Conservation (phyloP, 2,329 filamentous ascomycete species). For the Tolypocladium pustulatum region DNA sequence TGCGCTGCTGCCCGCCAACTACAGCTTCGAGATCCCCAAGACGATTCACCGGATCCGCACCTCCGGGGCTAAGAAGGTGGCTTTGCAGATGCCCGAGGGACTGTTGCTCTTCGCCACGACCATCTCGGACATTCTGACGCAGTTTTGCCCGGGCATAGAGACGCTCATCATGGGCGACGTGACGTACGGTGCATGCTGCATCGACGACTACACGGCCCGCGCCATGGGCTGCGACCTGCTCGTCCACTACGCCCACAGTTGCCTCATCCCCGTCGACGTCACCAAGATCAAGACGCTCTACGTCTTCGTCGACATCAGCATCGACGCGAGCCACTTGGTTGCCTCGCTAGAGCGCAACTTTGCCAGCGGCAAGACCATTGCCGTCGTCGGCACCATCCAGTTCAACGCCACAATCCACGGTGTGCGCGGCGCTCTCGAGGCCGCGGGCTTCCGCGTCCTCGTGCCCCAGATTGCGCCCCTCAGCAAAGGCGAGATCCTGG, state of each 20-base stretch:
- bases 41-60: constrained; percentile 90
- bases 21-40: constrained; percentile 97
- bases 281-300: constrained; percentile 96
- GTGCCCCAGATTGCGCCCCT: constrained; percentile 89
- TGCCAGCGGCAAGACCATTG: constrained; percentile 71
- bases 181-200: constrained; percentile 96
- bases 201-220: constrained; percentile 93
- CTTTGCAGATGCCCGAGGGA: constrained; percentile 95
- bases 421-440: constrained; percentile 65
- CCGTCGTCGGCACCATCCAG: constrained; percentile 93
- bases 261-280: constrained; percentile 89
- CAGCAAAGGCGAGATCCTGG: constrained; percentile 90
- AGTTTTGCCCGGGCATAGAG: constrained; percentile 85
- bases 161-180: constrained; percentile 99
- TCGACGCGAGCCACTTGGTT: constrained; percentile 80
- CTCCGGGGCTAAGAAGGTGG: constrained; percentile 68
- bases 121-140: constrained; percentile 88
- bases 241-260: constrained; percentile 95
- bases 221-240: constrained; percentile 89
- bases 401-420: constrained; percentile 97
- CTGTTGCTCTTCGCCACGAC: constrained; percentile 93
- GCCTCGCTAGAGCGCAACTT: constrained; percentile 87
- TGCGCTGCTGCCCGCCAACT: constrained; percentile 80
- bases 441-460: constrained; percentile 72
- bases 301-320: constrained; percentile 96